Evolutionary conservation across 1,284 basidiomycete species (phyloP), one percentile per base, ranked within the genome.

Genomic region (Filobasidium uniguttulatum): DNA sequence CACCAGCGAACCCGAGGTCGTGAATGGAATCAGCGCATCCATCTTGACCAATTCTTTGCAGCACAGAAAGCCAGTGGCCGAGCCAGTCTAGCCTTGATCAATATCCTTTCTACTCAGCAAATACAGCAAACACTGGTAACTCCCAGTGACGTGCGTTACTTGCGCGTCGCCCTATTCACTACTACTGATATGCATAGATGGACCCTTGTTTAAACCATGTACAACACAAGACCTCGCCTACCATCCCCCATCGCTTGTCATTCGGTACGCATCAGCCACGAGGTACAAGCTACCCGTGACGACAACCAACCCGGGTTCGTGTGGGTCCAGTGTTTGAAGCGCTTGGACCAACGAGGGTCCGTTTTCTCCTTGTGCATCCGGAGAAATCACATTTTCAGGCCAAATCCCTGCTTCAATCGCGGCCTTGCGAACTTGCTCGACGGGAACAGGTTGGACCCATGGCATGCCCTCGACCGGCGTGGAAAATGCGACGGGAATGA

Each of bases 1-100:
- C 69, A 94, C 85, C 56, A 96, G 79, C 58, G 89, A 88, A 61
- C 90, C 90, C 45, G 89, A 93, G 19, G 90, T 96, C 56, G 90
- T 96, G 72, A 94, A 96, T 46, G 89, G 88, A 62, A 93, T 91
- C 60, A 93, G 73, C 50, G 87, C 88, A 73, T 93, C 88, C 87
- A 93, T 91, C 10, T 23, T 34, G n/a, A n/a, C n/a, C n/a, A n/a
- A n/a, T n/a, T n/a, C n/a, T n/a, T n/a, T n/a, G n/a, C n/a, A n/a
- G n/a, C n/a, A n/a, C n/a, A n/a, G n/a, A n/a, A n/a, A n/a, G n/a
- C n/a, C n/a, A n/a, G n/a, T n/a, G n/a, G n/a, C n/a, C n/a, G n/a
- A n/a, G n/a, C n/a, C n/a, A n/a, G n/a, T n/a, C n/a, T n/a, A n/a
- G n/a, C n/a, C n/a, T n/a, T n/a, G n/a, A n/a, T n/a, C n/a, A n/a